Base-by-base conservation (phyloP, 1,284 basidiomycete genomes). In the Pyrrhoderma noxium region DNA sequence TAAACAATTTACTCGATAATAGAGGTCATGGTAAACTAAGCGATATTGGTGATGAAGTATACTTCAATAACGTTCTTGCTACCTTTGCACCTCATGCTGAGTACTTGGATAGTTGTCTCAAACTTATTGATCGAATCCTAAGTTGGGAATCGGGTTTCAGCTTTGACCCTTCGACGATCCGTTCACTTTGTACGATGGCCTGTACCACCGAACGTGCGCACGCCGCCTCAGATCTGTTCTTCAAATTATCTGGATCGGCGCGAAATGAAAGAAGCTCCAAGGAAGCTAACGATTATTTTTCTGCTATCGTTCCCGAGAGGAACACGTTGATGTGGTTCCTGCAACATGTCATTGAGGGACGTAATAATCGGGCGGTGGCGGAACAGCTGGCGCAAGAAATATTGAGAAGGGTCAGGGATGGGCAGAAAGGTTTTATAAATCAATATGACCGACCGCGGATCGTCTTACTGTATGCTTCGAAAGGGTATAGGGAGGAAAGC, bases 371-470 rank as follows among this genome's bases (percentile, higher is more conserved):
- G 13, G 65, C 72, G 51, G 62, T 70, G 2, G 67, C 67, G 35
- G 70, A 75, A 38, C 57, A 60, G 34, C 66, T 85, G 31, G 75
- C 73, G 4, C 62, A 65, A 27, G 74, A 83, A 46, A 69, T 76
- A 1, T 69, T 73, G 4, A 64, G 73, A 4, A 38, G 45, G n/a
- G 27, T 39, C 2, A 31, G 11, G 27, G 11, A 11, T 5, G 27
- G 27, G 27, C 7, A 31, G 27, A 11, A 31, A 5, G 37, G 16
- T 9, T 25, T 23, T 3, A 19, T 50, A 16, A 23, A 45, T 14
- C 55, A 67, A 8, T 61, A 69, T 38, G 65, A 66, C 53, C 75
- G 79, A 16, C 70, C 72, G 2, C 60, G 59, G 8, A 72, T 85
- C 56, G 73, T 86, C 49, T 58, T 67, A 0, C 51, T 70, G 13